Conservation (phyloP, 2,329 filamentous ascomycete genomes). For the Sporothrix pseudoabietina region DNA sequence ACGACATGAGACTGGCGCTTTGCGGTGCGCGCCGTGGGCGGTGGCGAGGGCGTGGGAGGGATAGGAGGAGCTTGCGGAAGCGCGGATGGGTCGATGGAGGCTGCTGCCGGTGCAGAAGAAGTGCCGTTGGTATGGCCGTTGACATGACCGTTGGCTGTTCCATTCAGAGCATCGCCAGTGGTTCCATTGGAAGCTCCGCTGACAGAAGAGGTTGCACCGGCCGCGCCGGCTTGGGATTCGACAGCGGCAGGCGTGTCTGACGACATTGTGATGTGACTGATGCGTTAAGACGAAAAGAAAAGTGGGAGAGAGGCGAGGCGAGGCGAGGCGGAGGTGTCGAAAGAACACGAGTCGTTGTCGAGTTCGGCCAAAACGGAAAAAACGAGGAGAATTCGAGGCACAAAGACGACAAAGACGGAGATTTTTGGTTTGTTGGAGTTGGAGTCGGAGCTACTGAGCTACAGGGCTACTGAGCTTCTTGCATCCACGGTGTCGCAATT, state of each 20-base stretch:
- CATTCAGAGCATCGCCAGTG: background rate
- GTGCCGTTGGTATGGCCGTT: background rate
- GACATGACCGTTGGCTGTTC: background rate
- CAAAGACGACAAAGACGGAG: slow-evolving; percentile 11
- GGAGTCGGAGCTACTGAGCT: slow-evolving; percentile 5
- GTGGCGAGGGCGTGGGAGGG: slow-evolving; percentile 10
- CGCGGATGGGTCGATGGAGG: background rate
- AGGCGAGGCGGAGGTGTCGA: background rate
- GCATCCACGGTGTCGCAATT: slow-evolving; percentile 3
- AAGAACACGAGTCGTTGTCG: background rate
- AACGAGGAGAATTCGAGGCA: slow-evolving; percentile 3
- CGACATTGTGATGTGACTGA: background rate
- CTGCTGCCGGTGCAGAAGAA: background rate
- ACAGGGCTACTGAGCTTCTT: background rate
- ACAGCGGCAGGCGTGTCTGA: background rate
- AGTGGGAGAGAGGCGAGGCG: background rate
- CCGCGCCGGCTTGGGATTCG: background rate
- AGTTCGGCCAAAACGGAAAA: background rate
- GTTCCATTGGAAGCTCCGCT: background rate
- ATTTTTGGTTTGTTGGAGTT: background rate
- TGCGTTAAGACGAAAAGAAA: background rate
- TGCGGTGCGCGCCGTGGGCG: slow-evolving; percentile 12
- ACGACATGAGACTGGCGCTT: slow-evolving; percentile 33
- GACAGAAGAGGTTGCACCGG: background rate
- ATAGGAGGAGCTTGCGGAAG: background rate